Percentiles rank a stretch among this genome's conserved stretches.
phyloP scores from a whole-genome alignment of 2,329 filamentous ascomycete species.

The Fusarium sp. region DNA sequence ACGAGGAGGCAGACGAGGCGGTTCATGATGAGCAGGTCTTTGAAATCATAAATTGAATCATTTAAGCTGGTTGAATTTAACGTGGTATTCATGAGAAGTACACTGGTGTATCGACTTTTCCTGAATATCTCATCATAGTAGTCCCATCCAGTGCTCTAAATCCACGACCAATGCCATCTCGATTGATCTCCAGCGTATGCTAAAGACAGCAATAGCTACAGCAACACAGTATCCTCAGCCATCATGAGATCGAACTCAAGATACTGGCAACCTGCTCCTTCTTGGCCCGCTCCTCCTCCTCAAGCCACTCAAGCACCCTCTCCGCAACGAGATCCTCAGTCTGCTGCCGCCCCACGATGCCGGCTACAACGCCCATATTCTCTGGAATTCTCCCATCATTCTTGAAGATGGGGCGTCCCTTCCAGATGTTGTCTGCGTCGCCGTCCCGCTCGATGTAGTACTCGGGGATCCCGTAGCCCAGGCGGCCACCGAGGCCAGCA shows the following conservation, averaged over 20 bases:
- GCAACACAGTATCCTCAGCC: background rate
- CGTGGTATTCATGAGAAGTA: background rate
- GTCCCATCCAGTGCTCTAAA: background rate
- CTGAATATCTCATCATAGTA: background rate
- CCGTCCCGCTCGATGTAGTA: conserved; percentile 49
- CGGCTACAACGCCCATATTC: conserved; percentile 49
- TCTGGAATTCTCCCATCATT: conserved; percentile 47
- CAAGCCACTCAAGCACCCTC: conserved; percentile 53
- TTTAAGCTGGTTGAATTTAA: background rate
- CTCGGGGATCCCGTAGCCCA: conserved; percentile 50
- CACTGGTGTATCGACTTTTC: background rate
- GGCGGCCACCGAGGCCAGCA: conserved; percentile 46
- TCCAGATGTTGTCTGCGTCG: conserved; percentile 47
- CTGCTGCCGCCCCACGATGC: conserved; percentile 50
- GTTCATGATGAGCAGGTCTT: conserved; percentile 9
- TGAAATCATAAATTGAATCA: background rate
- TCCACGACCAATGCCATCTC: background rate
- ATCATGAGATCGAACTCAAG: background rate
- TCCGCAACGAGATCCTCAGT: conserved; percentile 56
- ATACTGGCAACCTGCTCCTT: background rate
- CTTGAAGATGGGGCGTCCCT: conserved; percentile 52
- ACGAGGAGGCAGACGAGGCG: conserved; percentile 46
- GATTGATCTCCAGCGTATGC: background rate
- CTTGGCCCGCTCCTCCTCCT: conserved; percentile 37
- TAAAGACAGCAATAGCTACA: background rate